These are phyloP conservation scores for Salicornia ramosissima DNA, from an alignment of 148 eudicot genomes.

Conservation along the genomic window DNA sequence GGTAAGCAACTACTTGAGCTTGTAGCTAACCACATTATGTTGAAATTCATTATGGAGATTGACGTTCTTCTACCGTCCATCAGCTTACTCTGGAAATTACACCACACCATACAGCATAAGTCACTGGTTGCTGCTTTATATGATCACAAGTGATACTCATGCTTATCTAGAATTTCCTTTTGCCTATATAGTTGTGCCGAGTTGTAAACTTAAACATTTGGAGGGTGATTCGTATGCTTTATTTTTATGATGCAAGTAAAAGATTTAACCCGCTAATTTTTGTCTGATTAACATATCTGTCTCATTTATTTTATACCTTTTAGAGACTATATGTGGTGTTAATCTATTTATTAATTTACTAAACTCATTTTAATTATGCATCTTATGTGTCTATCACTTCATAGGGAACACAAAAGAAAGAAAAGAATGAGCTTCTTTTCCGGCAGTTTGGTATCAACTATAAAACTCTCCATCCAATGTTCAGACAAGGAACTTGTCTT, in stretches of 20 bases:
- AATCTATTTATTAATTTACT: neutral
- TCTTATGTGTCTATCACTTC: constrained; percentile 11
- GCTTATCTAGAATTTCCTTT: neutral
- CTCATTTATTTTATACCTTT: neutral
- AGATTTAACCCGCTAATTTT: neutral
- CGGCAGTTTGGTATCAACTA: constrained; percentile 66
- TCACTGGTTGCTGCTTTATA: neutral
- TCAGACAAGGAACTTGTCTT: constrained; percentile 84
- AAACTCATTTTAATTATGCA: neutral
- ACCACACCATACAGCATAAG: neutral
- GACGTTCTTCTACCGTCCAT: neutral
- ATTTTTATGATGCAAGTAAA: neutral
- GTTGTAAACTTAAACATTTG: neutral
- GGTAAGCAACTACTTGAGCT: neutral
- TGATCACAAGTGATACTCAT: neutral
- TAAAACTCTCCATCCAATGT: constrained; percentile 54
- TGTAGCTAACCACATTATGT: neutral
- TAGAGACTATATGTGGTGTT: neutral
- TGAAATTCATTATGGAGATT: neutral
- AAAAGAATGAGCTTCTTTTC: constrained; percentile 76
- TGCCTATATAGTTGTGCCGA: neutral
- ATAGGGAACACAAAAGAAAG: constrained; percentile 70
- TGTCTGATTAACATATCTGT: neutral
- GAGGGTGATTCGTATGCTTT: neutral
- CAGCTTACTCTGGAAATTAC: neutral